phyloP scores from a whole-genome alignment of 306 rosid species.

The Cucurbita argyrosperma region DNA sequence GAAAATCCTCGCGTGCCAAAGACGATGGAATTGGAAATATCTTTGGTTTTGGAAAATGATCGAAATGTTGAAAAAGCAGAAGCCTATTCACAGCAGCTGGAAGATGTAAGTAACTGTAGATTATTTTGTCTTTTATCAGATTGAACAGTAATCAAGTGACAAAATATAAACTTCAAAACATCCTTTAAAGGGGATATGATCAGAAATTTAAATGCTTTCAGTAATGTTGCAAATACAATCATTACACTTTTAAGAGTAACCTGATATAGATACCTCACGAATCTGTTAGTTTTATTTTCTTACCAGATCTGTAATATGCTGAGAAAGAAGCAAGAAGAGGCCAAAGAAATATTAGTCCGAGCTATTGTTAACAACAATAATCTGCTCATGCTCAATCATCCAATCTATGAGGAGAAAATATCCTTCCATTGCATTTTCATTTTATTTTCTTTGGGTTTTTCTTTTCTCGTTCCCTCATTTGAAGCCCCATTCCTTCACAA shows the following conservation, averaged over 20 bases:
- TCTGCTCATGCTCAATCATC: slow-evolving; percentile 88
- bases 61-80: slow-evolving; percentile 73
- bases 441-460: neutral
- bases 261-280: neutral
- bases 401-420: slow-evolving; percentile 68
- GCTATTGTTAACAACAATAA: slow-evolving; percentile 63
- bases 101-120: slow-evolving; percentile 45
- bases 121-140: neutral
- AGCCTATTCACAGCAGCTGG: slow-evolving; percentile 68
- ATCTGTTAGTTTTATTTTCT: neutral
- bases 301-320: slow-evolving; percentile 71
- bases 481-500: slow-evolving; percentile 30
- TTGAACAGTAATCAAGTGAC: neutral
- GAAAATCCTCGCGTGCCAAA: slow-evolving; percentile 27
- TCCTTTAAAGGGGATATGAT: neutral
- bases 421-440: slow-evolving; percentile 30
- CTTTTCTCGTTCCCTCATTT: neutral
- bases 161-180: neutral
- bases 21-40: slow-evolving; percentile 35
- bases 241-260: neutral
- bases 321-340: slow-evolving; percentile 77
- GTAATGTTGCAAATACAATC: neutral
- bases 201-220: neutral
- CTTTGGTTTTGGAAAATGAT: slow-evolving; percentile 38
- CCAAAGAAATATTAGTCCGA: slow-evolving; percentile 61